Conservation (phyloP, 2,329 filamentous ascomycete species). For the Monosporascus sp. region DNA sequence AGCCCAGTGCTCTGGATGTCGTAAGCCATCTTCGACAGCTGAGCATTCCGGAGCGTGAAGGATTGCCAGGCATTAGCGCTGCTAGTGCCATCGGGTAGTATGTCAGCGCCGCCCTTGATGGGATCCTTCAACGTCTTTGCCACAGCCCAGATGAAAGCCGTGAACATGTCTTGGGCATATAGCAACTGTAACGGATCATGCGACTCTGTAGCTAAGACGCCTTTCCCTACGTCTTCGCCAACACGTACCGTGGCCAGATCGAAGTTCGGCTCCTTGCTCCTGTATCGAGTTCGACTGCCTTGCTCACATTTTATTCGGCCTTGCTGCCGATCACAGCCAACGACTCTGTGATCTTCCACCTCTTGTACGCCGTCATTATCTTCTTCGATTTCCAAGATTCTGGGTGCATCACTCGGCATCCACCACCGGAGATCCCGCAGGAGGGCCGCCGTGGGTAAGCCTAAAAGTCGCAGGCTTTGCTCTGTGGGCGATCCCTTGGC, state of each 20-base stretch:
- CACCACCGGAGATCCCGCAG: neutral
- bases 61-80: constrained; percentile 5
- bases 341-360: constrained; percentile 2
- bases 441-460: constrained; percentile 3
- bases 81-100: neutral
- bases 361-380: neutral
- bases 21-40: constrained; percentile 15
- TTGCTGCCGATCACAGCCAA: neutral
- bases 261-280: too few species aligned
- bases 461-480: constrained; percentile 11
- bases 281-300: too few species aligned
- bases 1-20: constrained; percentile 19
- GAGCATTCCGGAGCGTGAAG: constrained; percentile 14
- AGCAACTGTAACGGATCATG: constrained; percentile 5
- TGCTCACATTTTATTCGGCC: too few species aligned
- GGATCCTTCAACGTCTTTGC: constrained; percentile 8
- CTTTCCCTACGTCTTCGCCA: too few species aligned
- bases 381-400: constrained; percentile 8
- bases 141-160: constrained; percentile 22
- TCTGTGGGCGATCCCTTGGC: constrained; percentile 2
- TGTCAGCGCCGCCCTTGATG: neutral
- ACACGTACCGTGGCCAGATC: too few species aligned
- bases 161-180: constrained; percentile 23
- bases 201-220: neutral
- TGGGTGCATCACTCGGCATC: constrained; percentile 5